Evolutionary conservation across 2,329 filamentous ascomycete species (phyloP), one percentile per base, ranked within the genome.

Genomic region (Colletotrichum noveboracense): DNA sequence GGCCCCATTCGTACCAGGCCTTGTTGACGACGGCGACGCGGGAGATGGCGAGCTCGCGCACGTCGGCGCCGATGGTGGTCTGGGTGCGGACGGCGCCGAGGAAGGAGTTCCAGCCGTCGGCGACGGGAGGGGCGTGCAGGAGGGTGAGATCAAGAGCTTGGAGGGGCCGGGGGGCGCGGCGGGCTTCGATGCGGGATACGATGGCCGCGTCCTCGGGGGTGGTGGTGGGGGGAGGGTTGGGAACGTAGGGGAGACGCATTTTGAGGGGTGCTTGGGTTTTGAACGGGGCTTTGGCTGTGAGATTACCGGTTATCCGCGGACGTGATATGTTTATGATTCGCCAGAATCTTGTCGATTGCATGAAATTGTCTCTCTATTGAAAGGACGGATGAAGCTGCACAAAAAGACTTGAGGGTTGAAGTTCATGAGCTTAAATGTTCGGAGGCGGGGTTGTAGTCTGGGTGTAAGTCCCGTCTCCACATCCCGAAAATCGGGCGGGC

Each of bases 1-100:
- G 91, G 43, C 87, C 90, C 95, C 94, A 97, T 84, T 98, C 95
- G 84, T 96, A 97, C 92, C 94, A 95, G 3, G 95, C 95, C 21
- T 89, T 85, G 84, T 97, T 98, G 80, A 95, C 90, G 18, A 94
- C 92, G 14, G 95, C 95, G 16, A 97, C 94, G 65, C 95, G 91
- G 80, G 92, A 95, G 79, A 98, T 96, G 78, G 94, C 93, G 21
- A 96, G 88, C 87, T 98, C 95, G 78, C 94, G 92, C 69, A 95
- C 81, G 79, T 90, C 88, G 65, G 87, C 88, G 6, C 84, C 70
- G 7, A 93, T 80, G 6, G 80, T 82, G 28, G 90, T 90, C 77
- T 85, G 85, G 56, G 90, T 91, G 78, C 92, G 89, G 38, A 93
- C 83, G 30, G 91, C 91, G 75, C 92, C 93, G 13, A 94, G 88